phyloP scores from a whole-genome alignment of 2,329 filamentous ascomycete genomes.

The Pestalotiopsis sp. region DNA sequence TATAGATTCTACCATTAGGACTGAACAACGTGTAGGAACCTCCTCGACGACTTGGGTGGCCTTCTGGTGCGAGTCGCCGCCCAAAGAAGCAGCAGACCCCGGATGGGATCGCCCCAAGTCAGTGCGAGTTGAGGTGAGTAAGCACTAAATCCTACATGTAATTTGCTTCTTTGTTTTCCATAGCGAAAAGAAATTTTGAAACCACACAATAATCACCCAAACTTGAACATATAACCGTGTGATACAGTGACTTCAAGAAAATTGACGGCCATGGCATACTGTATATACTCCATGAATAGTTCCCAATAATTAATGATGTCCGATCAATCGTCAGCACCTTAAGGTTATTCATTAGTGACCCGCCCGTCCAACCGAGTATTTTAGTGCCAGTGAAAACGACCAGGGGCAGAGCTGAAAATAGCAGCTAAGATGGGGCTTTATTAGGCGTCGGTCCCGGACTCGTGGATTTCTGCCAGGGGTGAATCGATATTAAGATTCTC shows the following conservation, averaged over 20 bases:
- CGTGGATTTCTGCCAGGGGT: no score
- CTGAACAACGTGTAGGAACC: no score
- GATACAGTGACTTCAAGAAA: no score
- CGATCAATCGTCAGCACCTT: no score
- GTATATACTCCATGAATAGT: no score
- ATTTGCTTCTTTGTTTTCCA: neutral
- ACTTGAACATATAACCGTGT: no score
- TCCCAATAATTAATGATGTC: no score
- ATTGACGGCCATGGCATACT: no score
- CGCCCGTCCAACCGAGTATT: neutral
- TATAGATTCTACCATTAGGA: no score
- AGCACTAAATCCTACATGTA: neutral
- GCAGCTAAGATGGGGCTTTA: neutral
- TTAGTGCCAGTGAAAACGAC: neutral
- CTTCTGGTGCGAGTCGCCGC: neutral
- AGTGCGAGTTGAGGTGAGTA: neutral
- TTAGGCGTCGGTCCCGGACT: no score
- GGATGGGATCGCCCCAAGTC: neutral
- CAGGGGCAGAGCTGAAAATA: neutral
- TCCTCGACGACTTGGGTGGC: neutral
- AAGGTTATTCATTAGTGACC: neutral
- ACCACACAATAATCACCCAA: neutral
- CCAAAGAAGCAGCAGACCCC: neutral
- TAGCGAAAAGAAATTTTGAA: neutral
- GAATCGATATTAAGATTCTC: no score